Base-by-base conservation (phyloP, 495 filamentous ascomycete species). In the Glonium stellatum region DNA sequence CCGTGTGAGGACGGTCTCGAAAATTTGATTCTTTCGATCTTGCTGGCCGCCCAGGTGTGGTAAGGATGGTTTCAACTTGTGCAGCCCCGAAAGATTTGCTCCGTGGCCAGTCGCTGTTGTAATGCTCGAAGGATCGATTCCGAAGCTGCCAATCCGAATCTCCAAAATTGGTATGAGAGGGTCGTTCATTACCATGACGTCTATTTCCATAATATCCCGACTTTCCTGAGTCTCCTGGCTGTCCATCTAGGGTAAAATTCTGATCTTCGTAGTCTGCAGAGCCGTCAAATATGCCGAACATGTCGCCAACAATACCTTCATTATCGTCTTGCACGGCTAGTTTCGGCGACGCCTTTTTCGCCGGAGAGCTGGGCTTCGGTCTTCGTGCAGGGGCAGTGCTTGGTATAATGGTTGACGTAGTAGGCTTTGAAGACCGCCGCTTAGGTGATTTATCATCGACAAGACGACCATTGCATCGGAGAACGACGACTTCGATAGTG, bases 401-500 rank as follows among this genome's bases (percentile, higher is more conserved):
- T 31, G 27, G 6, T 31, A 6, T 31, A 31, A 6, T 6, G 27
- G 3, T 35, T 55, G 18, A 12, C 53, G 27, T 27, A 3, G 21
- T 15, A 25, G 27, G 23, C 21, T 22, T 34, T 37, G 25, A 15
- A 15, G 10, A 15, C 18, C 21, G 36, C 15, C 18, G 42, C 47
- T 54, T 21, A 18, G 37, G 27, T 60, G 42, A 41, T 35, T 6
- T 34, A 18, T 51, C 13, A 19, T 18, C 22, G 27, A 39, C 10
- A 13, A 47, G 10, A 18, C 37, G 34, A 18, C 52, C 58, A 18
- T 57, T 67, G 58, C 75, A 78, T 11, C 77, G 72, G 8, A 79
- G 62, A 9, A 78, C 69, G 8, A 80, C 68, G 39, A 80, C 71
- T 60, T 80, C 78, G 61, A 80, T 79, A 12, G 69, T 75, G 15